A percentile compares a stretch with the other conserved stretches of the same genome.
phyloP scores from a whole-genome alignment of 1,139 yeast species.

The Candida sanyaensis region DNA sequence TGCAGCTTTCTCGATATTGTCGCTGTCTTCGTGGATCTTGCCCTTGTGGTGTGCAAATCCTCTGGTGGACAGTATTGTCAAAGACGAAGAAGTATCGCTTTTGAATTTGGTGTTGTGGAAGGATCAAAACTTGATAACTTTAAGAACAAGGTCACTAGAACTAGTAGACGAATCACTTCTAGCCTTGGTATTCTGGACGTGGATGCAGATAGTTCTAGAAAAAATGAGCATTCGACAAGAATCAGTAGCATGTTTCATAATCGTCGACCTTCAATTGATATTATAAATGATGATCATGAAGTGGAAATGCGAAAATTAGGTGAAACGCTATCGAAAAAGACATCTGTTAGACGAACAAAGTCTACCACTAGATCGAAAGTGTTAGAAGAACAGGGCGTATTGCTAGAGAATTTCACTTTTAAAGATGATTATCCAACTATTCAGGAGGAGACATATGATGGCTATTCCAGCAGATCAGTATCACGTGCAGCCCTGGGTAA shows the following conservation, averaged over 20 bases:
- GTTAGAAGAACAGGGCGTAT: slow-evolving; percentile 9
- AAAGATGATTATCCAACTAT: slow-evolving; percentile 19
- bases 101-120: background rate
- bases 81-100: slow-evolving; percentile 1
- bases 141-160: background rate
- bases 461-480: slow-evolving; percentile 17
- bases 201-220: background rate
- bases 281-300: slow-evolving; percentile 16
- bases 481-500: slow-evolving; percentile 6
- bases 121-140: slow-evolving; percentile 1
- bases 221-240: background rate
- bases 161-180: slow-evolving; percentile 1
- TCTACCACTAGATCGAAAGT: slow-evolving; percentile 8
- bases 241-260: slow-evolving; percentile 2
- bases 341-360: slow-evolving; percentile 28
- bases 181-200: background rate
- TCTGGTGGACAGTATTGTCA: background rate
- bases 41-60: slow-evolving; percentile 52
- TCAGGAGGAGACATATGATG: slow-evolving; percentile 16
- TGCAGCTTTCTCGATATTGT: slow-evolving; percentile 25
- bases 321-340: slow-evolving; percentile 29
- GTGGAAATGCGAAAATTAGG: slow-evolving; percentile 34
- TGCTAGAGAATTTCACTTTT: slow-evolving; percentile 12
- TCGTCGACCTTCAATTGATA: background rate
- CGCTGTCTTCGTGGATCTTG: slow-evolving; percentile 35